phyloP scores from a whole-genome alignment of 2,329 filamentous ascomycete genomes.

The Alternaria conjuncta region DNA sequence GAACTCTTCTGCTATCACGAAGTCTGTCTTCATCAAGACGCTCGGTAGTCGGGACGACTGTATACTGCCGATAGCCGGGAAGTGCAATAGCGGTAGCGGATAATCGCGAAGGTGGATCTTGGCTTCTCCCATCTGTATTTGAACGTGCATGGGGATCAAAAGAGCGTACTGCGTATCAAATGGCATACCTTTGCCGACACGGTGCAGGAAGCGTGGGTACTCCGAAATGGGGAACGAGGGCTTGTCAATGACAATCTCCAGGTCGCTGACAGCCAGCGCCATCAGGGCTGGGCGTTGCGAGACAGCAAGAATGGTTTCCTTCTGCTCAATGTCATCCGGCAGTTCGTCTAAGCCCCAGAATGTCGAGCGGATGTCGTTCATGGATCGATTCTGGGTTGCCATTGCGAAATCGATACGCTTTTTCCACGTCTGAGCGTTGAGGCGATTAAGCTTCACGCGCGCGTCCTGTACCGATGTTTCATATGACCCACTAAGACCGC shows the following conservation, averaged over 20 bases:
- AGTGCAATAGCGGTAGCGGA: slow-evolving; percentile 87
- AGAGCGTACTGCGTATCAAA: slow-evolving; percentile 88
- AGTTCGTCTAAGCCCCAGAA: slow-evolving; percentile 85
- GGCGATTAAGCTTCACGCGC: slow-evolving; percentile 72
- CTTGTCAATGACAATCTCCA: slow-evolving; percentile 87
- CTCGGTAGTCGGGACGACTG: slow-evolving; percentile 83
- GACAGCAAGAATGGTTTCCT: slow-evolving; percentile 83
- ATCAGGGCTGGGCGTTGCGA: slow-evolving; percentile 85
- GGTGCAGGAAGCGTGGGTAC: slow-evolving; percentile 82
- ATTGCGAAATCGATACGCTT: slow-evolving; percentile 82
- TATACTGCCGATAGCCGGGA: slow-evolving; percentile 78
- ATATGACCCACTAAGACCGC: slow-evolving; percentile 72
- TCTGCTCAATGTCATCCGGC: slow-evolving; percentile 80
- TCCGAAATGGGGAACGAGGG: slow-evolving; percentile 86
- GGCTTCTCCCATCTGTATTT: slow-evolving; percentile 88
- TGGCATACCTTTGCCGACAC: slow-evolving; percentile 96
- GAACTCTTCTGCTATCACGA: slow-evolving; percentile 95
- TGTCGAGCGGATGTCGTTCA: slow-evolving; percentile 76
- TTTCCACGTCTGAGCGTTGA: slow-evolving; percentile 93
- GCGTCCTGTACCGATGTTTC: slow-evolving; percentile 80
- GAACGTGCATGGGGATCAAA: slow-evolving; percentile 86
- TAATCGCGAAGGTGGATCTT: slow-evolving; percentile 90
- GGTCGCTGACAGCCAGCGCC: slow-evolving; percentile 79
- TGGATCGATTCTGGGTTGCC: slow-evolving; percentile 71
- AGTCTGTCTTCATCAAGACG: slow-evolving; percentile 84